Base-by-base conservation (phyloP, 805 yeast genomes). In the Metschnikowia arizonensis region DNA sequence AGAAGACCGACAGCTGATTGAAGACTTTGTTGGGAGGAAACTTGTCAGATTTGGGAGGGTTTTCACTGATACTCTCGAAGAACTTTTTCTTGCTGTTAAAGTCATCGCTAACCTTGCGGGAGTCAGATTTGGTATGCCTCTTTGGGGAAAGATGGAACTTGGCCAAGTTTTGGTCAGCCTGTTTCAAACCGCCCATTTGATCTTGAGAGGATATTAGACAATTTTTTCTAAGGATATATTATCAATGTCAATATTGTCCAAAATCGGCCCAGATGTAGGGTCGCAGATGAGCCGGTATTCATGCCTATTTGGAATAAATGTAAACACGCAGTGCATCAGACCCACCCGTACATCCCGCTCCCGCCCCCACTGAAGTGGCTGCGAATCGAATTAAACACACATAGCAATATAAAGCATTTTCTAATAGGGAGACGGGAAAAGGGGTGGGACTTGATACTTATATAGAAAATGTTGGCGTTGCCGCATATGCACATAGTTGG, bases 61-160 rank as follows among this genome's bases (percentile, higher is more conserved):
- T 32, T 18, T 23, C 40, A 19, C 28, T 30, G 33, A 39, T 30
- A 11, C 19, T 29, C 23, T 39, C 42, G 15, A 39, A 39, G 28
- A 39, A 39, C 29, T 30, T 21, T 35, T 39, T 39, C 21, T 39
- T 39, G 29, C 15, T 14, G 29, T 28, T 30, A 14, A 39, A 39
- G 14, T 39, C 42, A 14, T 39, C 35, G 17, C 42, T 39, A 15
- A 39, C 42, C 35, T 39, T 18, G 34, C 42, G 42, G n/a, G 28
- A 9, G 2, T 30, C 42, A 7, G 15, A 15, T 17, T 35, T 24
- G 18, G 32, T 34, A 2, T 21, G 33, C 4, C 43, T 15, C 7
- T 17, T 42, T 15, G 51, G 48, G 31, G 47, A 39, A 10, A 42
- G 33, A 23, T 45, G 37, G 23, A 42, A 48, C 33, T 40, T 48